Evolutionary conservation across 2,329 filamentous ascomycete genomes (phyloP), one percentile per base, ranked within the genome.

Genomic region (Cladosporium halotolerans): DNA sequence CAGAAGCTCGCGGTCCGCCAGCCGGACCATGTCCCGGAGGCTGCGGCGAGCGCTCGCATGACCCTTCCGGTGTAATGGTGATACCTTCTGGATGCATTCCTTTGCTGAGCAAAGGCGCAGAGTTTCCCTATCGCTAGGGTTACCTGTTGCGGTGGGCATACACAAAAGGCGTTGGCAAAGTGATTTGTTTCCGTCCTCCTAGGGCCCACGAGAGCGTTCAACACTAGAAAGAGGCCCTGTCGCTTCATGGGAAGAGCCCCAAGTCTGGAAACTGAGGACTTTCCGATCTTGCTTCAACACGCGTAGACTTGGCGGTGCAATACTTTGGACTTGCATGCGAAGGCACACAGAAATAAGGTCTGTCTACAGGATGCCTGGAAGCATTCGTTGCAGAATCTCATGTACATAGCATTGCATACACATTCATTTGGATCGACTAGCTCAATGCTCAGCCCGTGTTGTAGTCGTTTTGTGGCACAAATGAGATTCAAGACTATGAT

Each of bases 271-370:
- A 49, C 46, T 28, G 23, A 49, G 32, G 38, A 19, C 32, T 49
- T 38, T 41, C 46, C 8, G n/a, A 9, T 11, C 5, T 38, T 41
- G 46, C 46, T 49, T 49, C 46, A 49, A 49, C 46, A 49, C 32
- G 46, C 46, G 32, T 31, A 41, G 46, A 19, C 28, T 49, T 49
- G 46, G 38, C 16, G 11, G 10, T 38, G n/a, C 9, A 9, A 38
- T 38, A 7, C 9, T 38, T 36, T 36, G 9, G 33, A 28, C 23
- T 28, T 28, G 23, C 23, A 28, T 28, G 23, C 23, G 23, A 28
- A 28, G 4, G 23, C 23, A 28, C 23, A 36, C 3, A 36, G 13
- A 3, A 36, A 13, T 36, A 13, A 38, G 34, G 5, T 38, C 34
- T 11, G 34, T 9, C 34, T 38, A 13, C 11, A 11, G 34, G 5